Evolutionary conservation across 345 rosid genomes (phyloP), one percentile per base, ranked within the genome.

Genomic region (Citrus medica): DNA sequence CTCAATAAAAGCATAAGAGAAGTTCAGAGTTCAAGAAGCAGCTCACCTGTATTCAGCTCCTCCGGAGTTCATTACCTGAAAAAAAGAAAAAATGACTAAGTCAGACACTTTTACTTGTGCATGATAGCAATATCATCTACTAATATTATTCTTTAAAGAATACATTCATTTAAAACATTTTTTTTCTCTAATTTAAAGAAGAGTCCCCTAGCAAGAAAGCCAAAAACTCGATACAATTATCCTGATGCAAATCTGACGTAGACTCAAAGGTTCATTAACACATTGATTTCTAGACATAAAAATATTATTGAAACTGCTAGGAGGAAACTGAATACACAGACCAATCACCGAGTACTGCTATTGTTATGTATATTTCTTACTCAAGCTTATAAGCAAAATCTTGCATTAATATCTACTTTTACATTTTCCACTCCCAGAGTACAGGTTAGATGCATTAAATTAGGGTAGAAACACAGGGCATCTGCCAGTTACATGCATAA

Each of bases 61-160:
- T 86, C 91, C 79, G 14, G 88, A 80, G 65, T 79, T 88, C 40
- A 79, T 75, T 69, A 48, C 92, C 98, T 94, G 88, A 67, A 83
- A 88, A 42, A 83, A 28, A 32, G 33, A 32, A 86, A 33, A 30
- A 75, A 46, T 22, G n/a, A 53, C 56, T 40, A 33, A 64, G 46
- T 79, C 60, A 67, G 73, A 42, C 35, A 72, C 46, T 56, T 78
- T 10, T 51, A 58, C 27, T 53, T 35, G 48, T 55, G n/a, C 53
- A 58, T 76, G 38, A 76, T 33, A 28, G 56, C 14, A 65, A 74
- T 21, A 62, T 38, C 10, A 75, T 48, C 28, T 5, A 9, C 63
- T 6, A 51, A 51, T 13, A 46, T 32, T 32, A 30, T 32, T 32
- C 27, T 48, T 64, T 4, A 65, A 35, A 33, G 14, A 2, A 32